Conservation (phyloP, 164 flowering plant species). For the Vitis cinerea region DNA sequence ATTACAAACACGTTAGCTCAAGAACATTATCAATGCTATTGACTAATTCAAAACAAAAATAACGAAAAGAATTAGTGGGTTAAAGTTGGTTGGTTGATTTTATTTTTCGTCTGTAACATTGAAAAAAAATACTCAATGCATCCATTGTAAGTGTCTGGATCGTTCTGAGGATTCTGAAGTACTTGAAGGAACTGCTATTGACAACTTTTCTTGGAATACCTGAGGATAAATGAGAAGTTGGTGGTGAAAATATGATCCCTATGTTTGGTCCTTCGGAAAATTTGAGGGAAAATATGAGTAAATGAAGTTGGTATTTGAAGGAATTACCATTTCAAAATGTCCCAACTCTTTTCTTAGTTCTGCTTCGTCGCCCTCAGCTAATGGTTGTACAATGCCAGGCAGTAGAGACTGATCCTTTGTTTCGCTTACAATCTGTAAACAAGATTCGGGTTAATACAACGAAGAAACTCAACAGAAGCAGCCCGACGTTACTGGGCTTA, state of each 20-base stretch:
- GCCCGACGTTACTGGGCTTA: too few relatives aligned
- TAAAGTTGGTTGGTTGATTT: too few relatives aligned
- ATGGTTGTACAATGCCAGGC: conserved; percentile 9
- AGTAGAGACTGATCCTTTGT: conserved; percentile 12
- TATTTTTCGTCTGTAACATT: too few relatives aligned
- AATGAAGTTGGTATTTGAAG: too few relatives aligned
- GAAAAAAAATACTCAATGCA: neutral
- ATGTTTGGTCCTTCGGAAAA: too few relatives aligned
- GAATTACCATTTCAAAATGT: conserved; percentile 39
- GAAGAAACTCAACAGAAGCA: neutral
- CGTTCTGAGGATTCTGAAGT: conserved; percentile 9
- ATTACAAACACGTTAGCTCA: too few relatives aligned
- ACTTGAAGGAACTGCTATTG: conserved; percentile 16
- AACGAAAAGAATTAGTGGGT: too few relatives aligned
- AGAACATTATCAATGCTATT: too few relatives aligned
- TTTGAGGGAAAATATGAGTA: too few relatives aligned
- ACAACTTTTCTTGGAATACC: conserved; percentile 34
- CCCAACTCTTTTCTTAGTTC: conserved; percentile 42
- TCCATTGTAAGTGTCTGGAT: conserved; percentile 2
- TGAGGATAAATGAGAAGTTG: conserved; percentile 13
- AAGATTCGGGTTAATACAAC: conserved; percentile 4
- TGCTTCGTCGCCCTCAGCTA: conserved; percentile 19
- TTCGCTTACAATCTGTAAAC: conserved; percentile 31
- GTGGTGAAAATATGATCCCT: too few relatives aligned
- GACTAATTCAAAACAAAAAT: too few relatives aligned